phyloP scores from a whole-genome alignment of 192 early-diverging fungal genomes.

The Neocallimastix lanati region DNA sequence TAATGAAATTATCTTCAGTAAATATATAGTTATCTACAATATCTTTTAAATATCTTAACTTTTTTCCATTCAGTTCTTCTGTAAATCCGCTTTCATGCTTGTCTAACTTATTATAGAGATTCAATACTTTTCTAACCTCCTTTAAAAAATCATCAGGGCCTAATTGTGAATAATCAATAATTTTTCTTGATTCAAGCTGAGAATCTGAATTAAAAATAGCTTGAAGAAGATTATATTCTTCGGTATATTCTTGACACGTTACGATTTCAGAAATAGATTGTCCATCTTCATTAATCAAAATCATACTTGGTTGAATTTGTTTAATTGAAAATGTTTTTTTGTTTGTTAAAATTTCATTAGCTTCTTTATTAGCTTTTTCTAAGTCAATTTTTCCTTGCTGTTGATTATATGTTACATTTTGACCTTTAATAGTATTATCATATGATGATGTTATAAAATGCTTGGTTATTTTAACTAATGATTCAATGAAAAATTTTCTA shows the following conservation, averaged over 20 bases:
- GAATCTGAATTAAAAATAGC: background rate
- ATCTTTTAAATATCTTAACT: background rate
- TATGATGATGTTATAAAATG: background rate
- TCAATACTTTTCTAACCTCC: background rate
- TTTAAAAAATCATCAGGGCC: background rate
- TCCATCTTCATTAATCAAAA: background rate
- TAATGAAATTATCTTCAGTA: background rate
- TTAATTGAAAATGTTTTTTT: background rate
- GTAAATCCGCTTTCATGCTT: background rate
- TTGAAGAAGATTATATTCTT: background rate
- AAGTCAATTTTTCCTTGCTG: background rate
- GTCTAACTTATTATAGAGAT: background rate
- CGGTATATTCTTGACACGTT: background rate
- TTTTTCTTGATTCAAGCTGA: background rate
- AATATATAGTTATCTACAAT: background rate
- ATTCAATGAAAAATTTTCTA: background rate
- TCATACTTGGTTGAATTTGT: background rate
- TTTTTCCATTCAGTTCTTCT: background rate
- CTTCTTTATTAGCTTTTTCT: background rate
- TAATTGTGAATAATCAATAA: background rate
- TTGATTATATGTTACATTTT: background rate
- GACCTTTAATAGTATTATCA: background rate
- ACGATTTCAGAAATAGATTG: background rate
- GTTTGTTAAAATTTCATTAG: background rate
- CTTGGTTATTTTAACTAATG: background rate